Conservation (phyloP, 83 land plant species). For the Picea abies region DNA sequence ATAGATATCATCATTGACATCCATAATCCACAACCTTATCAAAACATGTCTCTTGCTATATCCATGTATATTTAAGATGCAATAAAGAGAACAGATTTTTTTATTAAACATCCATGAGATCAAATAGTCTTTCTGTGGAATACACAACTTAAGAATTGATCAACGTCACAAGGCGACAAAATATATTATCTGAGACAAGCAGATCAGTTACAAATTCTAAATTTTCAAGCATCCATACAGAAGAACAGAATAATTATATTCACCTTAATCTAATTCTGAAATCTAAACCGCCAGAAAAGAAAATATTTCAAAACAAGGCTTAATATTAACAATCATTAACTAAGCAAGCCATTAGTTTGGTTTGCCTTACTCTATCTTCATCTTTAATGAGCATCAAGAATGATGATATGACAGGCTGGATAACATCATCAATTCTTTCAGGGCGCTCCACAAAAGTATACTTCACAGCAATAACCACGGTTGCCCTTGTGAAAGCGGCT, state of each 20-base stretch:
- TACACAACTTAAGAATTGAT: not conserved
- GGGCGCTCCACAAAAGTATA: slow-evolving; percentile 96
- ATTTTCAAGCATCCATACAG: not conserved
- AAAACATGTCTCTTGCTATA: too few species aligned
- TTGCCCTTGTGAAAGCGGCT: slow-evolving; percentile 96
- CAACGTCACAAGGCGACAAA: not conserved
- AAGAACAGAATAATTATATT: slow-evolving; percentile 1
- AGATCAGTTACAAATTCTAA: not conserved
- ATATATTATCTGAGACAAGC: not conserved
- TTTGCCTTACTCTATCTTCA: slow-evolving; percentile 75
- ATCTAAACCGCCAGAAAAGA: not conserved
- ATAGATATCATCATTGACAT: too few species aligned
- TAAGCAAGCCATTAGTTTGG: not conserved
- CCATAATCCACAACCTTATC: too few species aligned
- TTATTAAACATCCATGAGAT: too few species aligned
- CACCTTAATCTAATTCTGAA: not conserved
- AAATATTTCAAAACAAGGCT: not conserved
- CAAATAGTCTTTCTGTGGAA: too few species aligned
- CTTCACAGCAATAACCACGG: slow-evolving; percentile 96
- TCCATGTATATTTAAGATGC: too few species aligned
- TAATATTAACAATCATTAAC: not conserved
- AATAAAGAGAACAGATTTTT: too few species aligned
- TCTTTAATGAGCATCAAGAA: slow-evolving; percentile 95
- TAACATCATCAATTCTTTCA: slow-evolving; percentile 83
- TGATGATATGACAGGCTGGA: slow-evolving; percentile 84